Percentiles rank a stretch among this genome's conserved stretches.
These are phyloP conservation scores for Pestalotiopsis sp. DNA, from an alignment of 2,329 filamentous ascomycete species.

Conservation along the genomic window DNA sequence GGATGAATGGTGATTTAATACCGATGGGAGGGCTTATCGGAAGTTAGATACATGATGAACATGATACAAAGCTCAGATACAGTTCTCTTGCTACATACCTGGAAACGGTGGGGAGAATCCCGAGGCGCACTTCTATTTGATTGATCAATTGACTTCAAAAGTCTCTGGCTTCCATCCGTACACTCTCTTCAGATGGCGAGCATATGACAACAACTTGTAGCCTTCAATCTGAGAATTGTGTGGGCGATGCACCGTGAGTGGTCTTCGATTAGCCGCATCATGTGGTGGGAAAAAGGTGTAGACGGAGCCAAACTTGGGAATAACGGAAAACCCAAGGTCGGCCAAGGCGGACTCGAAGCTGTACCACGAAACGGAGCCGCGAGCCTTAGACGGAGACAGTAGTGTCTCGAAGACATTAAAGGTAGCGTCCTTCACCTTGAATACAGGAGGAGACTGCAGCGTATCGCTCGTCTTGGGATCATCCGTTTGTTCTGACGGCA, in stretches of 20 bases:
- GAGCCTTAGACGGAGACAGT: conserved; percentile 32
- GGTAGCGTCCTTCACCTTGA: conserved; percentile 42
- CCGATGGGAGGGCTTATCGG: background rate
- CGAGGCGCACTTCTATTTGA: background rate
- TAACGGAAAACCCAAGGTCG: conserved; percentile 42
- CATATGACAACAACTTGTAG: conserved; percentile 27
- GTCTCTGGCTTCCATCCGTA: conserved; percentile 39
- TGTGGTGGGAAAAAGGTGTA: conserved; percentile 40
- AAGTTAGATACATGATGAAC: background rate
- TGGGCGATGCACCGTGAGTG: conserved; percentile 40
- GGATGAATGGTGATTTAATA: background rate
- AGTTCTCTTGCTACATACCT: background rate
- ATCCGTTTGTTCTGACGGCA: background rate
- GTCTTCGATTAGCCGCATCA: conserved; percentile 24
- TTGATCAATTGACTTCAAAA: conserved; percentile 25
- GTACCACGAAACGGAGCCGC: conserved; percentile 36
- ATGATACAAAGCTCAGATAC: background rate
- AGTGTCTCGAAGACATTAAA: conserved; percentile 39
- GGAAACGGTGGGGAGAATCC: background rate
- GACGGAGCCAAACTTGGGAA: conserved; percentile 41
- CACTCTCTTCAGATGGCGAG: conserved; percentile 32
- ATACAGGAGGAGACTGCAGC: conserved; percentile 9
- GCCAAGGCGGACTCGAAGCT: conserved; percentile 43
- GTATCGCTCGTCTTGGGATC: background rate
- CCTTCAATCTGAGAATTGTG: conserved; percentile 39